A percentile compares a stretch with the other conserved stretches of the same genome.
Evolutionary conservation across 2,329 filamentous ascomycete genomes (phyloP).

Genomic region (Aspergillus pseudotamarii): DNA sequence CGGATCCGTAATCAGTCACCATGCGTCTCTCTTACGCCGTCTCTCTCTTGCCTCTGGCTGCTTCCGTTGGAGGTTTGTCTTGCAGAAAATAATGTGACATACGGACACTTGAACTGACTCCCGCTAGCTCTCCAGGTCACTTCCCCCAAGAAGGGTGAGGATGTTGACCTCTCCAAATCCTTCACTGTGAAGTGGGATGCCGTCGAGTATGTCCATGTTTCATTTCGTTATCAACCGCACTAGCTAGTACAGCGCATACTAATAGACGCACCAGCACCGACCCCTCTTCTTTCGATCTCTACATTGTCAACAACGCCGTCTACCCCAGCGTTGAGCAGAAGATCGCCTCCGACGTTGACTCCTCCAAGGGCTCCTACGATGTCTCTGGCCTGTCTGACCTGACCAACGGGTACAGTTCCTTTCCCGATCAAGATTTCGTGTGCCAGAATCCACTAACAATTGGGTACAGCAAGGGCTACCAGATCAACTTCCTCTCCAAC

Average conservation of each 20-base stretch:
- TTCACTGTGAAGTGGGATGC: slow-evolving; percentile 44
- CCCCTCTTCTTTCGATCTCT: slow-evolving; percentile 41
- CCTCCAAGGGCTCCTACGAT: slow-evolving; percentile 39
- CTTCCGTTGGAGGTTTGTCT: slow-evolving; percentile 31
- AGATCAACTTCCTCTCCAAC: slow-evolving; percentile 45
- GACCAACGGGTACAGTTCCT: slow-evolving; percentile 24
- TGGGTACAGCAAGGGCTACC: slow-evolving; percentile 36
- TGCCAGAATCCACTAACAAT: slow-evolving; percentile 4
- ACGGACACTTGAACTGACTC: background rate
- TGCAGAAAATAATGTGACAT: background rate
- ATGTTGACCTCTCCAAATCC: slow-evolving; percentile 35
- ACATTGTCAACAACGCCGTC: slow-evolving; percentile 43
- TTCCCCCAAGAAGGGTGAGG: slow-evolving; percentile 33
- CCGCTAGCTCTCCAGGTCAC: slow-evolving; percentile 38
- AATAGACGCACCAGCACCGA: slow-evolving; percentile 36
- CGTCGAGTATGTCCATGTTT: slow-evolving; percentile 32
- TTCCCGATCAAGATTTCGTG: background rate
- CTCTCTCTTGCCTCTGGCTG: slow-evolving; percentile 30
- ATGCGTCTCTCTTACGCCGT: slow-evolving; percentile 34
- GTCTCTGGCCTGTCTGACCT: slow-evolving; percentile 32
- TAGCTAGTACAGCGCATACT: background rate
- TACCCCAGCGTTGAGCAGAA: slow-evolving; percentile 36
- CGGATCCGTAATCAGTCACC: slow-evolving; percentile 10
- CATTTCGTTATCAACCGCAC: background rate
- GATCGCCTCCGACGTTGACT: slow-evolving; percentile 40